Evolutionary conservation across 176 grass and related monocot genomes (phyloP).

Genomic region (sorghum (Sorghum bicolor)): DNA sequence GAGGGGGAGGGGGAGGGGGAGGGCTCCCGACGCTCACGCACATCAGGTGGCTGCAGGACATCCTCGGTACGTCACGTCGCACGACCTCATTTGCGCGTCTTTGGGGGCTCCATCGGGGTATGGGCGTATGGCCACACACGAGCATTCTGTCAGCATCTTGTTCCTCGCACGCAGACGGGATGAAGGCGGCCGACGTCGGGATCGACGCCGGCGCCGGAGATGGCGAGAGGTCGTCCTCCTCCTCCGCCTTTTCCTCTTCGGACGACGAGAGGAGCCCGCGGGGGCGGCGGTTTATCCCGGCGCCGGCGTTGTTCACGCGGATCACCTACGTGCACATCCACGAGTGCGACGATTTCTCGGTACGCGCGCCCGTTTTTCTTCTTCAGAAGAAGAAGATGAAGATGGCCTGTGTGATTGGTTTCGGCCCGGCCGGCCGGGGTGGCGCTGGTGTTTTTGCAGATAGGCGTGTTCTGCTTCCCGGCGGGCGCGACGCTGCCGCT

Average conservation of each 20-base stretch:
- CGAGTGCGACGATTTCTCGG: conserved; percentile 57
- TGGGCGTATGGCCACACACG: no score
- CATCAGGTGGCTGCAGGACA: conserved; percentile 40
- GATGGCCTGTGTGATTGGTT: background rate
- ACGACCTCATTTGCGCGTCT: background rate
- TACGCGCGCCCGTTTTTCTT: background rate
- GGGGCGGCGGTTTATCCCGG: conserved; percentile 22
- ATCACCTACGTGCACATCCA: conserved; percentile 60
- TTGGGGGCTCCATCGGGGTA: no score
- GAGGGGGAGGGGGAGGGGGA: no score
- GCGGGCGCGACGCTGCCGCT: conserved; percentile 69
- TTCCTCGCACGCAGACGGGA: conserved; percentile 30
- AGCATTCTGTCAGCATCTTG: no score
- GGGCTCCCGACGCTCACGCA: conserved; percentile 31
- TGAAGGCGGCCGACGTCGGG: conserved; percentile 14
- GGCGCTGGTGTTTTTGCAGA: conserved; percentile 29
- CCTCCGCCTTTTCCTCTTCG: background rate
- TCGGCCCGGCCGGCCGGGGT: no score
- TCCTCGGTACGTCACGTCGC: conserved; percentile 37
- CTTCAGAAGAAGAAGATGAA: background rate
- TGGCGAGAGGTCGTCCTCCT: conserved; percentile 18
- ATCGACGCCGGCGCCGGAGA: background rate
- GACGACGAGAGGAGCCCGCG: conserved; percentile 21
- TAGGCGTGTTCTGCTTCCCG: conserved; percentile 85
- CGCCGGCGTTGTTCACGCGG: conserved; percentile 28